Evolutionary conservation across 306 rosid species (phyloP), one percentile per base, ranked within the genome.

Genomic region (Corylus heterophylla): DNA sequence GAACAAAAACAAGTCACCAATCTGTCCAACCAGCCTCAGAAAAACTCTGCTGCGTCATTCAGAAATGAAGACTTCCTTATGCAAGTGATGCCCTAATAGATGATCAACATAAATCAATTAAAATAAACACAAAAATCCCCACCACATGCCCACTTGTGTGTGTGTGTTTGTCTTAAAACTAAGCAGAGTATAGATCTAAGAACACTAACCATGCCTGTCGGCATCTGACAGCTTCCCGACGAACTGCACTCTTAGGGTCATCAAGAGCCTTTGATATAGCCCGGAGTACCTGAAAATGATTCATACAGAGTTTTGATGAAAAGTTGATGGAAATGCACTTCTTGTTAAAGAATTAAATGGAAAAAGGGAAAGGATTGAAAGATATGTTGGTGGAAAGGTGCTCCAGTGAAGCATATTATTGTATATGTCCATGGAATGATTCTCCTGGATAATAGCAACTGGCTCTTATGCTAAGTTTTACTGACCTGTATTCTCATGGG

Each of bases 401-500:
- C 72, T 67, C 51, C 51, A 39, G 50, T 18, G 51, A 42, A 42
- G 14, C 50, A 67, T 42, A 67, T 42, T 42, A 51, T n/a, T 42
- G 50, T 67, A 4, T 35, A 39, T 39, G n/a, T 49, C 77, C 50
- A 13, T 51, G 14, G 31, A 52, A 66, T 44, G 2, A 3, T 68
- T 77, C 56, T 39, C 27, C 20, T 7, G 9, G 66, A 64, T 48
- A 71, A 35, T 29, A 12, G 63, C 25, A 54, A 49, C 25, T 45
- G 13, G 31, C 56, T 10, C 55, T 71, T 49, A 86, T 63, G 67
- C 83, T 25, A 72, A 77, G 25, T 61, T 58, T 59, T 70, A 78
- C 88, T 81, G 51, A 89, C 98, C 98, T 90, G 97, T 63, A 80
- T 56, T 86, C 93, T 92, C 92, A 93, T 74, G 50, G 98, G 98